phyloP scores from a whole-genome alignment of 2,329 filamentous ascomycete species.

The Clarireedia monteithiana region DNA sequence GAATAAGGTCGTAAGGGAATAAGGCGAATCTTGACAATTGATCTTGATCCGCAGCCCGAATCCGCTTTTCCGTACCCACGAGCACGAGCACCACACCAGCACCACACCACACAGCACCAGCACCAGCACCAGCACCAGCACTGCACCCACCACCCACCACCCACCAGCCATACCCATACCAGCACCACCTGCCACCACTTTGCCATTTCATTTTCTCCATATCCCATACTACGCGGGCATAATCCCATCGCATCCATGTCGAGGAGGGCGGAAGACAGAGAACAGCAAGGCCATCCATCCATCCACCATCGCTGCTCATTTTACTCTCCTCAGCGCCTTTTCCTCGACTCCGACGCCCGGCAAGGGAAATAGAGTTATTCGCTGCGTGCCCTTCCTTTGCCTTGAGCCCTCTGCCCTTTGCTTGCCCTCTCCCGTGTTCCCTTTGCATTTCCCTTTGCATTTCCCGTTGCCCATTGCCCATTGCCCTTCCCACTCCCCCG shows the following conservation, averaged over 20 bases:
- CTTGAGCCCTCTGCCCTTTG: not conserved
- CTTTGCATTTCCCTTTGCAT: not conserved
- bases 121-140: not conserved
- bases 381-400: slow-evolving; percentile 10
- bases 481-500: not conserved
- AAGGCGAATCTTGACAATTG: too few species aligned
- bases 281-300: too few species aligned
- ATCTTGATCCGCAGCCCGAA: too few species aligned
- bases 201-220: slow-evolving; percentile 1
- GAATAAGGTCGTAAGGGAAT: too few species aligned
- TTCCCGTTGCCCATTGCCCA: not conserved
- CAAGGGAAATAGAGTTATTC: too few species aligned
- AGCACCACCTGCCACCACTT: too few species aligned
- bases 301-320: too few species aligned
- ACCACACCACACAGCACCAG: not conserved
- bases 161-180: not conserved
- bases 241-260: too few species aligned
- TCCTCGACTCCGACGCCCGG: too few species aligned
- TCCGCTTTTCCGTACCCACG: not conserved
- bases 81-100: not conserved
- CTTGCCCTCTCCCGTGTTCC: slow-evolving; percentile 2
- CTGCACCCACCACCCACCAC: not conserved
- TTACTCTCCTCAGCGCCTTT: too few species aligned
- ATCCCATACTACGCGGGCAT: too few species aligned
- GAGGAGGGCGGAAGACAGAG: too few species aligned